phyloP scores from a whole-genome alignment of 306 rosid species.

The Begonia masoniana region DNA sequence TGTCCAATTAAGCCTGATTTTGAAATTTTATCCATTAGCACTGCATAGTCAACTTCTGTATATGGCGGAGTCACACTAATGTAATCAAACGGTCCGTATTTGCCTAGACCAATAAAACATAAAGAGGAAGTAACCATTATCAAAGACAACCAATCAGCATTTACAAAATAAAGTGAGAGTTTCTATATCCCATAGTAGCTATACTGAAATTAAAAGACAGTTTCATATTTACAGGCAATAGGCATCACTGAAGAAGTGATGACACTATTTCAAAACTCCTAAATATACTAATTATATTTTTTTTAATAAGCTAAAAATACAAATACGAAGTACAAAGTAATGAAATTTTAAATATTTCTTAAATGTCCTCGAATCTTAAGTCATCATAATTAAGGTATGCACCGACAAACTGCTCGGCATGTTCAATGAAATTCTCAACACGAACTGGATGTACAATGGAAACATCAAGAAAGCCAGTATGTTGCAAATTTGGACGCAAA shows the following conservation, averaged over 20 bases:
- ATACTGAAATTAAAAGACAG: neutral
- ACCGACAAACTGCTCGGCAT: constrained; percentile 65
- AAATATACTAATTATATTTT: too few relatives aligned
- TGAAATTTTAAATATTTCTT: neutral
- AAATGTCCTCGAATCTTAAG: too few relatives aligned
- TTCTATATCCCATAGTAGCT: too few relatives aligned
- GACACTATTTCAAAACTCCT: too few relatives aligned
- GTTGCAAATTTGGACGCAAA: constrained; percentile 67
- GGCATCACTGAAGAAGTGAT: too few relatives aligned
- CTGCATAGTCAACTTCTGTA: constrained; percentile 63
- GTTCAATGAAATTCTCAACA: constrained; percentile 79
- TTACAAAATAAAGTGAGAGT: neutral
- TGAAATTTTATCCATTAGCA: constrained; percentile 67
- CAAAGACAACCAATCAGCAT: neutral
- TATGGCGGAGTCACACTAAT: constrained; percentile 95
- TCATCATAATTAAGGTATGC: constrained; percentile 13
- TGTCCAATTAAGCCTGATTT: constrained; percentile 62
- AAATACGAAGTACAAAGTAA: neutral
- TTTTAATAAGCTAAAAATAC: constrained; percentile 3
- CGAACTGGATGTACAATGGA: constrained; percentile 67
- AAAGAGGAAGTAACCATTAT: neutral
- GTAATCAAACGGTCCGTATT: constrained; percentile 60
- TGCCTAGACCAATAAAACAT: constrained; percentile 37
- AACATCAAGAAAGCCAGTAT: constrained; percentile 71
- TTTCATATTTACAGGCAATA: too few relatives aligned